Evolutionary conservation across 148 eudicot genomes (phyloP).

Genomic region (Diospyros kaki): DNA sequence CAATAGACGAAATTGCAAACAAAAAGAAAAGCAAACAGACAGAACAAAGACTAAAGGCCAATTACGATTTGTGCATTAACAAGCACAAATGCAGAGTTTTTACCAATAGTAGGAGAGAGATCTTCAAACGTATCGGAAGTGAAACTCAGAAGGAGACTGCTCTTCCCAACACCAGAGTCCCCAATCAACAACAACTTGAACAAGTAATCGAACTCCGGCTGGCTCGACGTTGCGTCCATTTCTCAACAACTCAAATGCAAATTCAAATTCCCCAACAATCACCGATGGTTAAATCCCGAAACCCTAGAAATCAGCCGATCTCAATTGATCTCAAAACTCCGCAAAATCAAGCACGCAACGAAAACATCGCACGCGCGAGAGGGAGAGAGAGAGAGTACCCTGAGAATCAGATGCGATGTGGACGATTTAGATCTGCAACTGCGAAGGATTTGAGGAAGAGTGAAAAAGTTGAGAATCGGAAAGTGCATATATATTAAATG

Average conservation of each 20-base stretch:
- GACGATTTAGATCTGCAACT: not conserved
- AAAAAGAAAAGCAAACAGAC: not conserved
- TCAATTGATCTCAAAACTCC: not conserved
- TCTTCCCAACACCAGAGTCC: conserved; percentile 84
- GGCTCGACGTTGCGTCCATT: conserved; percentile 13
- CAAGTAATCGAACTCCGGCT: conserved; percentile 19
- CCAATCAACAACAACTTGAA: conserved; percentile 48
- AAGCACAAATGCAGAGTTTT: not conserved
- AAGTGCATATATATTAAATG: not conserved
- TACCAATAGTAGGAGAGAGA: conserved; percentile 76
- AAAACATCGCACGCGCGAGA: not conserved
- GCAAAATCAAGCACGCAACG: not conserved
- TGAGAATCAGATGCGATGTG: not conserved
- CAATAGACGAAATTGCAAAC: not conserved
- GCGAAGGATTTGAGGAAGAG: not conserved
- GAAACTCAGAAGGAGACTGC: conserved; percentile 62
- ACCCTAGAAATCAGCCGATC: conserved; percentile 1
- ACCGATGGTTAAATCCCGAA: not conserved
- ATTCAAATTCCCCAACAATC: not conserved
- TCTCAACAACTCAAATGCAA: not conserved
- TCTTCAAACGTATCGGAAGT: conserved; percentile 75
- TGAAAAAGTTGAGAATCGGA: not conserved
- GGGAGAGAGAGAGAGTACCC: not conserved
- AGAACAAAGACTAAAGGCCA: too few relatives aligned
- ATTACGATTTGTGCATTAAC: not conserved